These are phyloP conservation scores for Vitis rupestris DNA, from an alignment of 164 flowering plant species.

Conservation along the genomic window DNA sequence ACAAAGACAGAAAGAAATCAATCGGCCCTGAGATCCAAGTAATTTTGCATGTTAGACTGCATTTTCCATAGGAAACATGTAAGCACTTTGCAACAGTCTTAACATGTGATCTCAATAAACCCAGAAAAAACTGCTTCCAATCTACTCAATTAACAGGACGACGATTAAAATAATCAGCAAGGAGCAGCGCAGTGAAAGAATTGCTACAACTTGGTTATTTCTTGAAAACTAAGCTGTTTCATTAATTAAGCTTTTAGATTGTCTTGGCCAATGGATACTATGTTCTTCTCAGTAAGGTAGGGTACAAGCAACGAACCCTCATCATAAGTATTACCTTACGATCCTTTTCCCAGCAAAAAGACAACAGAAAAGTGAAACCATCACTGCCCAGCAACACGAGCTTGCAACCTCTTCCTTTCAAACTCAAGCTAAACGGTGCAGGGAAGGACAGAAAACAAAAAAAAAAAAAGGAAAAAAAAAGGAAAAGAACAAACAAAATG, in stretches of 20 bases:
- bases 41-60: no score
- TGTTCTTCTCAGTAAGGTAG: not conserved
- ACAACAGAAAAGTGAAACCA: not conserved
- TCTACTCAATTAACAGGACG: not conserved
- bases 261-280: not conserved
- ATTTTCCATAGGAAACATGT: no score
- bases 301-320: slow-evolving; percentile 8
- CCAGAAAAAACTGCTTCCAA: not conserved
- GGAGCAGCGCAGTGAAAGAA: not conserved
- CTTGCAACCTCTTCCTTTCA: slow-evolving; percentile 76
- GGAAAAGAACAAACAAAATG: not conserved
- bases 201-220: not conserved
- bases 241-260: not conserved
- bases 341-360: slow-evolving; percentile 1
- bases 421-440: slow-evolving; percentile 53
- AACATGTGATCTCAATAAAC: not conserved
- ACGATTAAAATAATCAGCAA: not conserved
- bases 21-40: no score
- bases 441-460: no score
- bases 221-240: not conserved
- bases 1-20: no score
- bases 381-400: slow-evolving; percentile 46
- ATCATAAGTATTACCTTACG: not conserved
- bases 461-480: not conserved
- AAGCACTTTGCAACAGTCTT: not conserved